phyloP scores from a whole-genome alignment of 1,139 yeast species.

The Sporopachydermia cereana region DNA sequence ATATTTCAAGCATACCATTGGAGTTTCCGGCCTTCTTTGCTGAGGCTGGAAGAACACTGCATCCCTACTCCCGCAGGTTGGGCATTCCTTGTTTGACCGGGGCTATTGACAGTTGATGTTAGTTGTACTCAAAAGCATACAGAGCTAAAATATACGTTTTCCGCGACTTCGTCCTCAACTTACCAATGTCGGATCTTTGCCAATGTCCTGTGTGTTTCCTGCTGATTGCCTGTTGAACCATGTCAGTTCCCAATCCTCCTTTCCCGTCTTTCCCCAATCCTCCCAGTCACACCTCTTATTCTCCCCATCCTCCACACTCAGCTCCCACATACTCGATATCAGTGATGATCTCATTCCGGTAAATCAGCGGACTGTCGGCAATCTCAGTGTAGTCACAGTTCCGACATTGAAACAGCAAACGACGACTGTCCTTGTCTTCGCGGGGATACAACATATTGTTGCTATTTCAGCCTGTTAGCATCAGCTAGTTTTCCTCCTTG shows the following conservation, averaged over 20 bases:
- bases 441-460: constrained; percentile 98
- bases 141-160: background rate
- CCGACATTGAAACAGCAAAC: constrained; percentile 85
- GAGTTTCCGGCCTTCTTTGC: constrained; percentile 87
- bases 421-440: constrained; percentile 67
- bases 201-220: constrained; percentile 94
- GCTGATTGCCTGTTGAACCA: constrained; percentile 74
- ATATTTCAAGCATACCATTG: constrained; percentile 48
- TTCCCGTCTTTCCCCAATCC: constrained; percentile 3
- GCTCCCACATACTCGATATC: constrained; percentile 37
- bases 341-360: constrained; percentile 84
- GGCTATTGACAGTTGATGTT: constrained; percentile 31
- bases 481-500: no score
- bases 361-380: constrained; percentile 82
- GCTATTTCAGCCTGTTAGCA: no score
- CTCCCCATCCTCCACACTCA: background rate
- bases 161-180: no score
- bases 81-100: constrained; percentile 86
- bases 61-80: constrained; percentile 74
- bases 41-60: constrained; percentile 96
- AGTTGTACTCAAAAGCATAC: background rate
- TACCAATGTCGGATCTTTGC: constrained; percentile 79
- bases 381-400: constrained; percentile 90
- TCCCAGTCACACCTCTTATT: background rate
- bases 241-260: constrained; percentile 8